Evolutionary conservation across 495 filamentous ascomycete species (phyloP).

Genomic region (Durotheca rogersii): DNA sequence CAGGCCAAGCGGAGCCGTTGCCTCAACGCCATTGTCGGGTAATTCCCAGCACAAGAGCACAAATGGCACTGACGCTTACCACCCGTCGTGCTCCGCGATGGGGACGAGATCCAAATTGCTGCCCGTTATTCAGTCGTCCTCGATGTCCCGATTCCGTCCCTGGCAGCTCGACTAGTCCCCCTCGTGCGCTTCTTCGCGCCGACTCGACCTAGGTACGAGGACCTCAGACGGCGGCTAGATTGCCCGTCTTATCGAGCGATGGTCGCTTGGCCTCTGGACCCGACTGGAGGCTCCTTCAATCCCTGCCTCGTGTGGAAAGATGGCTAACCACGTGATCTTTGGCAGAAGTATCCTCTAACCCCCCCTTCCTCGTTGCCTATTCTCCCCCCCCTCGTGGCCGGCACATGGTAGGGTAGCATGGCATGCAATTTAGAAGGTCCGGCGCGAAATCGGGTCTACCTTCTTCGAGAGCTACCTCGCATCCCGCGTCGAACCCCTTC

Average conservation of each 20-base stretch:
- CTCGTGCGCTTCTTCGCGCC: not conserved
- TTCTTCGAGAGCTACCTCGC: slow-evolving; percentile 11
- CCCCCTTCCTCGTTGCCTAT: not conserved
- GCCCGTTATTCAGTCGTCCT: no score
- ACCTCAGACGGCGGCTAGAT: slow-evolving; percentile 21
- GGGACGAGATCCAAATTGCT: not conserved
- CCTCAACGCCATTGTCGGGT: no score
- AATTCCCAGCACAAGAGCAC: no score
- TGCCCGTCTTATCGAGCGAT: slow-evolving; percentile 21
- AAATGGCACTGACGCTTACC: not conserved
- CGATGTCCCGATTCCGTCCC: no score
- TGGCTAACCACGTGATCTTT: slow-evolving; percentile 12
- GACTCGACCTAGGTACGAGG: slow-evolving; percentile 6
- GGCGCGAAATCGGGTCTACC: not conserved
- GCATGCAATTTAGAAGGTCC: not conserved
- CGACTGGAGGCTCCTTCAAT: slow-evolving; percentile 4
- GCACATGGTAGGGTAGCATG: slow-evolving; percentile 20
- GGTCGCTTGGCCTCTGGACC: not conserved
- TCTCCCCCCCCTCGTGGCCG: slow-evolving; percentile 4
- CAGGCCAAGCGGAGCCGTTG: not conserved
- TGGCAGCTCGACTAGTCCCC: no score
- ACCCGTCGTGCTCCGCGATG: not conserved
- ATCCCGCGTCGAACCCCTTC: not conserved
- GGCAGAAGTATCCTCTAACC: not conserved
- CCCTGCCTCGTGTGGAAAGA: not conserved